Evolutionary conservation across 768 basidiomycete genomes (phyloP).

Genomic region (Daedalea quercina): DNA sequence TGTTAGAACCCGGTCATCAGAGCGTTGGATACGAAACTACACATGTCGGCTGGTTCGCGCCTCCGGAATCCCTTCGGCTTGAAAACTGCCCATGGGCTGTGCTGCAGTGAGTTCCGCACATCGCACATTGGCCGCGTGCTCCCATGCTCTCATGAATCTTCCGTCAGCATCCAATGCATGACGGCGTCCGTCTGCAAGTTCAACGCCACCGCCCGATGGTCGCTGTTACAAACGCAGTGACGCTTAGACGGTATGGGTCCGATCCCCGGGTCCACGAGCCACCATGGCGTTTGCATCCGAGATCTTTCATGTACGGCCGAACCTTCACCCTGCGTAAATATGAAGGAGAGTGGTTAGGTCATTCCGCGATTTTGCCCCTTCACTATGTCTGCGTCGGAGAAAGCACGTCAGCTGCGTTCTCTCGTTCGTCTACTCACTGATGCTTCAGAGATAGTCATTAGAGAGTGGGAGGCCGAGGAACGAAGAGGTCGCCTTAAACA

Average conservation of each 20-base stretch:
- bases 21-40: not conserved
- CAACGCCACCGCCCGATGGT: too few relatives aligned
- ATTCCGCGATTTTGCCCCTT: not conserved
- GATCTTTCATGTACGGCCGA: not conserved
- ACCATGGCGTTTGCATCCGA: not conserved
- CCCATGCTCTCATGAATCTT: not conserved
- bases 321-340: not conserved
- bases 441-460: slow-evolving; percentile 5
- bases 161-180: not conserved
- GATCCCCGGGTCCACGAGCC: not conserved
- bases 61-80: not conserved
- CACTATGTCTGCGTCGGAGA: slow-evolving; percentile 1
- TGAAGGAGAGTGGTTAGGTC: not conserved
- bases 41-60: not conserved
- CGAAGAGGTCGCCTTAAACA: not conserved
- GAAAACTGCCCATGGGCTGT: not conserved
- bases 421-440: slow-evolving; percentile 2
- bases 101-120: not conserved
- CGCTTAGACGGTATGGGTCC: not conserved
- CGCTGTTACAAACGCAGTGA: not conserved
- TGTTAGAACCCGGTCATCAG: too few relatives aligned
- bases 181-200: not conserved
- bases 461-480: slow-evolving; percentile 8
- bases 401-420: not conserved
- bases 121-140: not conserved